Percentiles rank a stretch among this genome's conserved stretches.
phyloP scores from a whole-genome alignment of 768 basidiomycete species.

The Fomitopsis serialis region DNA sequence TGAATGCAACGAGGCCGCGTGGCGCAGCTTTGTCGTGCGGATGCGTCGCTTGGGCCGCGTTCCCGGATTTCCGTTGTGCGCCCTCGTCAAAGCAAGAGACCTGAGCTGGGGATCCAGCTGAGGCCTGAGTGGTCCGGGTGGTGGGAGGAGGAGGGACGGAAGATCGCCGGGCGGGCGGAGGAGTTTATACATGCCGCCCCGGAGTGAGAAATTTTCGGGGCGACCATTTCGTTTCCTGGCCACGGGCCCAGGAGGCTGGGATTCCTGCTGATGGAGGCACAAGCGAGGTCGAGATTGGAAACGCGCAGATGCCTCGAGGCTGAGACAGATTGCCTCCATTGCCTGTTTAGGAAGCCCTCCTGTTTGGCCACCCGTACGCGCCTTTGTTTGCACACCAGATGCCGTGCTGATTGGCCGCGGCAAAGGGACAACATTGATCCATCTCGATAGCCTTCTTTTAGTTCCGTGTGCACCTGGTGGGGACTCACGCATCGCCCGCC shows the following conservation, averaged over 20 bases:
- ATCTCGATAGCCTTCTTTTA: neutral
- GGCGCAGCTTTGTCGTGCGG: constrained; percentile 3
- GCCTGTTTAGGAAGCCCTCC: too few relatives aligned
- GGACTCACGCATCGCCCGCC: neutral
- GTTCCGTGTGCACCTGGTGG: neutral
- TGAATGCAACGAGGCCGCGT: constrained; percentile 4
- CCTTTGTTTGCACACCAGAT: neutral
- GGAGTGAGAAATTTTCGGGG: neutral
- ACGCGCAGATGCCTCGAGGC: neutral
- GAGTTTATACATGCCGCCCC: neutral
- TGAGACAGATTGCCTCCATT: too few relatives aligned
- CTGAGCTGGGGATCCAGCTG: constrained; percentile 2
- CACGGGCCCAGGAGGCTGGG: neutral
- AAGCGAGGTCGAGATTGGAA: neutral
- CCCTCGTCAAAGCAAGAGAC: neutral
- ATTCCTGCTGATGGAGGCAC: neutral
- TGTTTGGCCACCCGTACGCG: neutral
- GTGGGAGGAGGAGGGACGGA: constrained; percentile 2
- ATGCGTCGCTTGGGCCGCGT: constrained; percentile 3
- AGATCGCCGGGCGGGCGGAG: neutral
- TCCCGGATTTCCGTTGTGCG: neutral
- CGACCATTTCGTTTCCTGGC: neutral
- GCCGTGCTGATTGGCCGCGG: neutral
- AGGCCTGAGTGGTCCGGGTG: constrained; percentile 1
- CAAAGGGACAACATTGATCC: neutral